Base-by-base conservation (phyloP, 2,329 filamentous ascomycete genomes). In the Fusarium chaquense region DNA sequence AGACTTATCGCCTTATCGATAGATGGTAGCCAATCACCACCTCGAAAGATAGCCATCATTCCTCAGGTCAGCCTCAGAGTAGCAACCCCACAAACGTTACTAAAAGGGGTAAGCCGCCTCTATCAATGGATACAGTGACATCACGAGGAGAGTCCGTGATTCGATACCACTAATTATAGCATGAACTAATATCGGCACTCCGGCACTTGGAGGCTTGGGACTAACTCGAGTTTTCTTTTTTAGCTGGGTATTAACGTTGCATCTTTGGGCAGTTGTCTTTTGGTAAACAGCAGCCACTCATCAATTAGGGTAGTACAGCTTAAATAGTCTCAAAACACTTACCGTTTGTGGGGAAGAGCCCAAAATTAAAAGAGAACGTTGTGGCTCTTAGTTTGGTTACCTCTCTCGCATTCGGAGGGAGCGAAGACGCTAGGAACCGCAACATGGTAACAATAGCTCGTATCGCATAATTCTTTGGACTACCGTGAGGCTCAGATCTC, bases 111-210 rank as follows among this genome's bases (percentile, higher is more conserved):
- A 24, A 16, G 20, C n/a, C 15, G 12, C 10, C 16, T 16, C 15
- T 10, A 16, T 7, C 3, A 6, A 30, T 32, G 0, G 5, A 41
- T 15, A 28, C 5, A 30, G 36, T 65, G 63, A 54, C 60, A 66
- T 66, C 54, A 65, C 24, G 8, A 4, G 30, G 12, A 12, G 3
- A 18, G 32, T 3, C 56, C 30, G 52, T 63, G 47, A 51, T 54
- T 54, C 24, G 24, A 7, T 11, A 1, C 7, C 9, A 4, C 66
- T 69, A 67, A 69, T 62, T 67, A 55, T 70, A 69, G 66, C n/a
- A 13, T 20, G 7, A 60, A 18, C 30, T 30, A 41, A 54, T 18
- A 49, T 15, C 62, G 65, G 55, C 28, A 56, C 30, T 24, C 40
- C 59, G 59, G 44, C 53, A 47, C 28, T 41, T 40, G 26, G 36